phyloP scores from a whole-genome alignment of 192 early-diverging fungal genomes.

The Tieghemiomyces parasiticus region DNA sequence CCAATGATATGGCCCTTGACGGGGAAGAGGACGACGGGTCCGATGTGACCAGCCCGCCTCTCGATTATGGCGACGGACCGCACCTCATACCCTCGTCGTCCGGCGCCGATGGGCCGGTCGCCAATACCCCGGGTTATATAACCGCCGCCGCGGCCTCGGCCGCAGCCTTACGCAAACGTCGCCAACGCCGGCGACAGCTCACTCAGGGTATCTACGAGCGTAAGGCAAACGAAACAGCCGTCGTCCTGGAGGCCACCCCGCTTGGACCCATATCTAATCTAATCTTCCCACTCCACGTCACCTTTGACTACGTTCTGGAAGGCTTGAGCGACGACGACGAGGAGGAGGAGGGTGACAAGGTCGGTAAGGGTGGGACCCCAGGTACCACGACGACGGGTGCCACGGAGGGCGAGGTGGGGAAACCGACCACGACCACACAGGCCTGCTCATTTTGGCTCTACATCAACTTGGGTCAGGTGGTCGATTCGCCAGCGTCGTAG shows the following conservation, averaged over 20 bases:
- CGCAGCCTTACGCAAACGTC: not conserved
- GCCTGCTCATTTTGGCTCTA: constrained; percentile 27
- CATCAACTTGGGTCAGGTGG: constrained; percentile 17
- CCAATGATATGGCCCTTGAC: not conserved
- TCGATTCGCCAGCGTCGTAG: no score
- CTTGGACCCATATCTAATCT: constrained; percentile 12
- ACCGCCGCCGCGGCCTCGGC: not conserved
- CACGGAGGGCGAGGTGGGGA: no score
- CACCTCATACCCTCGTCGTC: not conserved
- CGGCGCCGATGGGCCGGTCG: not conserved
- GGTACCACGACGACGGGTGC: no score
- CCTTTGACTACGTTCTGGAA: constrained; percentile 16
- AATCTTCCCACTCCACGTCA: constrained; percentile 21
- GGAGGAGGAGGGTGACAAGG: no score
- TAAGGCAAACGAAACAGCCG: constrained; percentile 24
- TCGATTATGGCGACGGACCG: not conserved
- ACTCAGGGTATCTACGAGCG: constrained; percentile 19
- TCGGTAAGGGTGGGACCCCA: no score
- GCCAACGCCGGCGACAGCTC: not conserved
- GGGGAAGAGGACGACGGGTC: constrained; percentile 1
- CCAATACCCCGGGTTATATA: not conserved
- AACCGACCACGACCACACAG: no score
- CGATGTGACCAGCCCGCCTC: no score
- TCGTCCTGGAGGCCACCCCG: constrained; percentile 21
- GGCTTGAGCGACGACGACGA: constrained; percentile 1